These are phyloP conservation scores for Curvularia hawaiiensis DNA, from an alignment of 2,329 filamentous ascomycete genomes.

Conservation along the genomic window DNA sequence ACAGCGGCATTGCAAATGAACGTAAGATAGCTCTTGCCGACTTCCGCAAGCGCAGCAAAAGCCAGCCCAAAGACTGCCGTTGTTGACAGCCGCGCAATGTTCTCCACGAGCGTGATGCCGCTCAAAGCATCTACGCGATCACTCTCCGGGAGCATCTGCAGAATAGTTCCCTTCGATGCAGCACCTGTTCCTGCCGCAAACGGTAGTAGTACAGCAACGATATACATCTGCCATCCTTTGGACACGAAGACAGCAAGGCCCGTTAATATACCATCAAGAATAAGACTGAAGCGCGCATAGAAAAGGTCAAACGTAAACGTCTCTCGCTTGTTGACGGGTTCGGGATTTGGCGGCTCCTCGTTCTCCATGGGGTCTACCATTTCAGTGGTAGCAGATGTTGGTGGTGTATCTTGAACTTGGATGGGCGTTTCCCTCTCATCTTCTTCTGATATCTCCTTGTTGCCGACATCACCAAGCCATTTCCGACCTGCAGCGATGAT, in stretches of 20 bases:
- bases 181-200: constrained; percentile 72
- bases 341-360: constrained; percentile 54
- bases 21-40: constrained; percentile 65
- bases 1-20: constrained; percentile 70
- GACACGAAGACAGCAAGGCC: constrained; percentile 66
- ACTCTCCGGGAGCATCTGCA: constrained; percentile 68
- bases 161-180: constrained; percentile 74
- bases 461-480: constrained; percentile 43
- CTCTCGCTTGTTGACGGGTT: constrained; percentile 49
- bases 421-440: constrained; percentile 22
- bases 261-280: constrained; percentile 69
- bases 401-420: constrained; percentile 30
- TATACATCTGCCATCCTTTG: constrained; percentile 70
- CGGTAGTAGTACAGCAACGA: constrained; percentile 68
- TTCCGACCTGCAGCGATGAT: constrained; percentile 51
- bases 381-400: constrained; percentile 38
- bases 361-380: constrained; percentile 57
- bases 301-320: constrained; percentile 68
- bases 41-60: constrained; percentile 66
- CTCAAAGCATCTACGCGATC: constrained; percentile 70
- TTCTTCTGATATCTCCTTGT: constrained; percentile 2
- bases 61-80: constrained; percentile 69
- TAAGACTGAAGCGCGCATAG: constrained; percentile 68
- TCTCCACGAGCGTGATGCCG: constrained; percentile 72
- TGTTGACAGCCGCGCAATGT: constrained; percentile 67